A percentile compares a stretch with the other conserved stretches of the same genome.
Evolutionary conservation across 192 early-diverging fungal genomes (phyloP).

Genomic region (Coemansia sp.): DNA sequence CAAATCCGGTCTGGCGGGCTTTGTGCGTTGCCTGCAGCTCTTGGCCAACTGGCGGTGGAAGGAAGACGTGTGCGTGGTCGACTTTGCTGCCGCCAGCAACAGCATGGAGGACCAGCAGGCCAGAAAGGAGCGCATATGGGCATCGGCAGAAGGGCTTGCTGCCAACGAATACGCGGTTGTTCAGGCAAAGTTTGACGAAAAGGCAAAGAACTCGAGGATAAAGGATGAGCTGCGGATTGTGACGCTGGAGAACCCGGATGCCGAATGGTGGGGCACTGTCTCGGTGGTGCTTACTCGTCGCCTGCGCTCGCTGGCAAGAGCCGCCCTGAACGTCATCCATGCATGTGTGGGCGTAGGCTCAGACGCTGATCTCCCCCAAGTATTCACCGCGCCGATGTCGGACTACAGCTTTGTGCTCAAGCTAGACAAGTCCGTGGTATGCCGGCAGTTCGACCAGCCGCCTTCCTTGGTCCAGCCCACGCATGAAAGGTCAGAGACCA

Average conservation of each 20-base stretch:
- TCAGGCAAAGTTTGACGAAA: conserved; percentile 56
- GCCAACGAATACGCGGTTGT: conserved; percentile 11
- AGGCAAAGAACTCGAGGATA: conserved; percentile 35
- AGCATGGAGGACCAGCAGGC: conserved; percentile 18
- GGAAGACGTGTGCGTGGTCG: conserved; percentile 73
- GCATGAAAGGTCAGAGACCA: conserved; percentile 2
- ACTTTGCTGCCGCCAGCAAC: conserved; percentile 60
- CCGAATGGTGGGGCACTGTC: conserved; percentile 32
- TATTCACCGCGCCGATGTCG: conserved; percentile 77
- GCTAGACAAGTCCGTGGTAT: conserved; percentile 55
- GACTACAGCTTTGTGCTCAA: conserved; percentile 79
- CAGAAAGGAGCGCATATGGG: conserved; percentile 15
- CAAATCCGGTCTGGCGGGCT: conserved; percentile 67
- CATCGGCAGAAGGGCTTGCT: conserved; percentile 11
- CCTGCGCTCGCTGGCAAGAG: conserved; percentile 63
- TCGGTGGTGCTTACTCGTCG: conserved; percentile 37
- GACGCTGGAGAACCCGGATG: conserved; percentile 34
- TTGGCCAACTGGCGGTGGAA: conserved; percentile 74
- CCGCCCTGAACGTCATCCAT: conserved; percentile 60
- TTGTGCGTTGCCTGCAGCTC: conserved; percentile 71
- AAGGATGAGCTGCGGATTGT: conserved; percentile 24
- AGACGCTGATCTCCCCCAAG: conserved; percentile 42
- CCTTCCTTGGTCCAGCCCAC: conserved; percentile 36
- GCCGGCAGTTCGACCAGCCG: conserved; percentile 61
- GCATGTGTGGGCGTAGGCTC: conserved; percentile 12